Conservation (phyloP, 2,329 filamentous ascomycete species). For the Sporothrix pallida region DNA sequence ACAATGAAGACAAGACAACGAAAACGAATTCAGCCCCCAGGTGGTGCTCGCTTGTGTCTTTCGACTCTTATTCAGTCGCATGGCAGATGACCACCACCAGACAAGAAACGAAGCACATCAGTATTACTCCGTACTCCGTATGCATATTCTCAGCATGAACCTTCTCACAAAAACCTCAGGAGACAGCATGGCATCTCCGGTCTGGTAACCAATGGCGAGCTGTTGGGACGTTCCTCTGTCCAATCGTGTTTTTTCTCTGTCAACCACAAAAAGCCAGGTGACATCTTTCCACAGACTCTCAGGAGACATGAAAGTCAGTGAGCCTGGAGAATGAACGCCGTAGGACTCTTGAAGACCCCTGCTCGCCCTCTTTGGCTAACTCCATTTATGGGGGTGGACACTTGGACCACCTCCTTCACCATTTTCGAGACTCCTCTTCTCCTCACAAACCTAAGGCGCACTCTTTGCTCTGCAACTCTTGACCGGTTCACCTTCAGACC, state of each 20-base stretch:
- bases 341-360: background rate
- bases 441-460: background rate
- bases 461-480: background rate
- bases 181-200: background rate
- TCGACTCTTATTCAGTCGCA: background rate
- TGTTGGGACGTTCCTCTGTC: background rate
- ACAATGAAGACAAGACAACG: background rate
- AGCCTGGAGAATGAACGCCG: too few relatives aligned
- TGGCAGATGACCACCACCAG: constrained; percentile 13
- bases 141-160: background rate
- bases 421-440: background rate
- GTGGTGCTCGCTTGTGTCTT: constrained; percentile 14
- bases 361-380: background rate
- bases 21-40: background rate
- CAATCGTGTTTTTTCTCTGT: background rate
- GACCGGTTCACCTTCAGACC: background rate
- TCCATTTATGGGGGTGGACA: background rate
- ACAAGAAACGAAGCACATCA: too few relatives aligned
- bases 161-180: too few relatives aligned
- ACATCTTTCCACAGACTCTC: too few relatives aligned
- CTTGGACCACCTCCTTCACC: constrained; percentile 10
- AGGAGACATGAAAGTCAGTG: too few relatives aligned
- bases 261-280: background rate
- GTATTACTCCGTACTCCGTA: background rate
- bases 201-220: background rate